Base-by-base conservation (phyloP, 805 yeast species). In the Candida ficus region DNA sequence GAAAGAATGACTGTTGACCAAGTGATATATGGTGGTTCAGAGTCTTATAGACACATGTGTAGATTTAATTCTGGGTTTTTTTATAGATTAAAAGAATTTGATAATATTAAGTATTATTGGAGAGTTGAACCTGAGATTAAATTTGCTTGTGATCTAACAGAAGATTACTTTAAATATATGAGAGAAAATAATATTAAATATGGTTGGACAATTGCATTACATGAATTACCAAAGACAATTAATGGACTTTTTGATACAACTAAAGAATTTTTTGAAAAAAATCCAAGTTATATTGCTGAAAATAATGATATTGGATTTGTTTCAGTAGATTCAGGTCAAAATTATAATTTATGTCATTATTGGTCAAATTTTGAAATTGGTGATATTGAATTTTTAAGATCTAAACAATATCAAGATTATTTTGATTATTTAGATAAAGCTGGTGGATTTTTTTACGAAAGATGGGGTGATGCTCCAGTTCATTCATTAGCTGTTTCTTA, bases 401-500 rank as follows among this genome's bases (percentile, higher is more conserved):
- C 76, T 0, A 60, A 68, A 28, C 68, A 71, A 17, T 84, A 83
- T 61, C 66, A 69, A 33, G 66, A 71, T 8, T 83, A 73, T 61
- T 84, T 84, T 57, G 67, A 82, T 18, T 64, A 65, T 56, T 64
- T 85, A 33, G 95, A 85, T 56, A 44, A 60, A 35, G 58, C 74
- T 3, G 95, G 95, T 42, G 95, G 95, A 1, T 85, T 85, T 58
- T 85, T 76, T 59, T 83, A 84, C 56, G 93, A 87, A 64, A 71
- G 96, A 49, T 87, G 95, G 95, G 96, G 96, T 17, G 96, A 87
- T 62, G 95, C 95, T 0, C 95, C 95, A 4, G 76, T 86, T n/a
- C 95, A 86, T 63, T 76, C 95, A 1, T 71, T 86, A 37, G 95
- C 85, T 5, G 84, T 78, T 3, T 63, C 88, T 2, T 62, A 81